A percentile compares a stretch with the other conserved stretches of the same genome.
phyloP scores from a whole-genome alignment of 768 basidiomycete genomes.

The Austroboletus eburneus region DNA sequence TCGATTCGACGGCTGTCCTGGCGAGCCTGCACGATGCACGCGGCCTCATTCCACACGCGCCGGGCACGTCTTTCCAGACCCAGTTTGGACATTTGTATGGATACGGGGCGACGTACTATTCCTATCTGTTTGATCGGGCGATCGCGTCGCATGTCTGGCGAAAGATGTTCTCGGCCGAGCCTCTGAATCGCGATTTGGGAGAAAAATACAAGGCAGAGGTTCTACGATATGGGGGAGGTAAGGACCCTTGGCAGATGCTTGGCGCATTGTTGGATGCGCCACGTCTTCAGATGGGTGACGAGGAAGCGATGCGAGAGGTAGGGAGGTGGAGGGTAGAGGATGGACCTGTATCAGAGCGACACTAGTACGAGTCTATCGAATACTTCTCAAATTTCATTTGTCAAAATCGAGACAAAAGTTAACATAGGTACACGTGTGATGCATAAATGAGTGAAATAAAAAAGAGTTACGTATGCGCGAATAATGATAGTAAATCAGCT shows the following conservation, averaged over 20 bases:
- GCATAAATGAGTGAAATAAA: too few relatives aligned
- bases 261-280: constrained; percentile 62
- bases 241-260: constrained; percentile 93
- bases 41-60: constrained; percentile 79
- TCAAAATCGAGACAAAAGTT: too few relatives aligned
- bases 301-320: constrained; percentile 83
- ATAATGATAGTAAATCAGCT: too few relatives aligned
- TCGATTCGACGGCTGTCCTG: constrained; percentile 71
- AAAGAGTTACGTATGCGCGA: too few relatives aligned
- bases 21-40: constrained; percentile 59
- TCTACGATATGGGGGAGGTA: constrained; percentile 79
- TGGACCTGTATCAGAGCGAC: constrained; percentile 57
- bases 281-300: constrained; percentile 66
- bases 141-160: constrained; percentile 92
- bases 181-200: constrained; percentile 68
- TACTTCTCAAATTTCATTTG: too few relatives aligned
- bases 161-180: constrained; percentile 64
- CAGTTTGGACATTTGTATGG: constrained; percentile 95
- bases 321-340: constrained; percentile 86
- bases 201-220: constrained; percentile 79
- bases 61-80: constrained; percentile 88
- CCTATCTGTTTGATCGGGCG: constrained; percentile 93
- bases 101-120: constrained; percentile 97
- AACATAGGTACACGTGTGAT: too few relatives aligned
- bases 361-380: constrained; percentile 33